A percentile compares a stretch with the other conserved stretches of the same genome.
These are phyloP conservation scores for Plectosphaerella plurivora DNA, from an alignment of 2,329 filamentous ascomycete genomes.

Conservation along the genomic window DNA sequence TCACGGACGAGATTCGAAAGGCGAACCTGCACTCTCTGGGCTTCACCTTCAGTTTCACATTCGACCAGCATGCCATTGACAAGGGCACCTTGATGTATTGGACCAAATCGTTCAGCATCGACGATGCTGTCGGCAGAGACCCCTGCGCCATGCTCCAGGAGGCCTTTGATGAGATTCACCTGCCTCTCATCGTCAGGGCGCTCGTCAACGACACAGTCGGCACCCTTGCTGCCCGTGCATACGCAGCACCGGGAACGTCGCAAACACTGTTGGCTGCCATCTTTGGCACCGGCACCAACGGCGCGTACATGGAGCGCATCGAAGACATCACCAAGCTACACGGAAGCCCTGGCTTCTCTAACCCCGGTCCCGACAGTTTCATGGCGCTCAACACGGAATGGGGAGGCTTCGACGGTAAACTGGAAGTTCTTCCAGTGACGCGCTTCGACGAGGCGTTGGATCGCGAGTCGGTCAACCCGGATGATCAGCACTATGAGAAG, in stretches of 20 bases:
- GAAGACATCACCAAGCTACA: slow-evolving; percentile 56
- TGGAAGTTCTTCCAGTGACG: slow-evolving; percentile 67
- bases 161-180: slow-evolving; percentile 63
- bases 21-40: slow-evolving; percentile 15
- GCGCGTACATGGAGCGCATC: slow-evolving; percentile 73
- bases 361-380: slow-evolving; percentile 28
- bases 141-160: slow-evolving; percentile 68
- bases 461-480: slow-evolving; percentile 64
- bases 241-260: slow-evolving; percentile 63
- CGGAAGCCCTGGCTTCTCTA: neutral
- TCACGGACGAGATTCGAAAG: slow-evolving; percentile 1
- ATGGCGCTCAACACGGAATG: slow-evolving; percentile 83
- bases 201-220: slow-evolving; percentile 79
- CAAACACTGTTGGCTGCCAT: slow-evolving; percentile 71
- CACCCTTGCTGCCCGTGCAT: slow-evolving; percentile 74
- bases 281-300: slow-evolving; percentile 56
- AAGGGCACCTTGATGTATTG: slow-evolving; percentile 68
- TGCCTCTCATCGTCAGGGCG: slow-evolving; percentile 69
- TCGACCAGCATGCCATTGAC: slow-evolving; percentile 64
- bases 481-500: slow-evolving; percentile 80
- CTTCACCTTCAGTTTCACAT: slow-evolving; percentile 62
- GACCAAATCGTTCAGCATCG: slow-evolving; percentile 78
- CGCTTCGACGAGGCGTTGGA: slow-evolving; percentile 65
- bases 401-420: slow-evolving; percentile 72
- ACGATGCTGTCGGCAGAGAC: slow-evolving; percentile 71